Conservation (phyloP, 768 basidiomycete species). For the Serpula lacrymans region DNA sequence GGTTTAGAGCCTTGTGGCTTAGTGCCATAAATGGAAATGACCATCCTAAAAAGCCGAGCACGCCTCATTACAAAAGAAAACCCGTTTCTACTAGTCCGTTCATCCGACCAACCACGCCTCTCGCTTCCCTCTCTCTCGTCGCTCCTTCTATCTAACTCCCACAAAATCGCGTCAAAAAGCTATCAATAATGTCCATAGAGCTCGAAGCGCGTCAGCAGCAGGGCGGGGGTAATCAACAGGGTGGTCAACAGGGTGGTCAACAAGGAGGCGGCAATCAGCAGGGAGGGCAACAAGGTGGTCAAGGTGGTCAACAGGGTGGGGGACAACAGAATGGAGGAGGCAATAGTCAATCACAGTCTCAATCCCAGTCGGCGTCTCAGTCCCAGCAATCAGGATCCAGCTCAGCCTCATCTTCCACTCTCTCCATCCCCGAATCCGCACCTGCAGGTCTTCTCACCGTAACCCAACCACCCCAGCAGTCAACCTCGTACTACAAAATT, state of each 20-base stretch:
- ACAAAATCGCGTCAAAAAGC: no score
- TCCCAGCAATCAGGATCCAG: slow-evolving; percentile 7
- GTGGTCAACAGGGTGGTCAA: slow-evolving; percentile 2
- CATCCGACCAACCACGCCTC: no score
- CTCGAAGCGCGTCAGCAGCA: no score
- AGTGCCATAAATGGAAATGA: slow-evolving; percentile 6
- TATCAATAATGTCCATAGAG: no score
- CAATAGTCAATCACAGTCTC: no score
- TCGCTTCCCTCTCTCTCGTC: slow-evolving; percentile 2
- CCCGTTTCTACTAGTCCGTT: no score
- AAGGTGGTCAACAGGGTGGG: no score
- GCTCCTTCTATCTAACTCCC: slow-evolving; percentile 1
- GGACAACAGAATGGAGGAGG: no score
- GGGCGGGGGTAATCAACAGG: slow-evolving; percentile 5
- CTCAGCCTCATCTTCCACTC: slow-evolving; percentile 5
- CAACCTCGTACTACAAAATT: slow-evolving; percentile 88
- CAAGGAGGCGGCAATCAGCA: slow-evolving; percentile 5
- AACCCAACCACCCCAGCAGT: slow-evolving; percentile 78
- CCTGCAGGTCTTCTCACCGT: slow-evolving; percentile 67
- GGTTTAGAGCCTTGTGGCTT: not conserved
- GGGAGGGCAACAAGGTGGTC: slow-evolving; percentile 2
- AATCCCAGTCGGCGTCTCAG: slow-evolving; percentile 1
- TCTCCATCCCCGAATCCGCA: slow-evolving; percentile 46
- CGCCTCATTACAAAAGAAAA: no score
- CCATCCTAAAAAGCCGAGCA: not conserved